Conservation (phyloP, 257 asterid genomes). For the Lycium barbarum region DNA sequence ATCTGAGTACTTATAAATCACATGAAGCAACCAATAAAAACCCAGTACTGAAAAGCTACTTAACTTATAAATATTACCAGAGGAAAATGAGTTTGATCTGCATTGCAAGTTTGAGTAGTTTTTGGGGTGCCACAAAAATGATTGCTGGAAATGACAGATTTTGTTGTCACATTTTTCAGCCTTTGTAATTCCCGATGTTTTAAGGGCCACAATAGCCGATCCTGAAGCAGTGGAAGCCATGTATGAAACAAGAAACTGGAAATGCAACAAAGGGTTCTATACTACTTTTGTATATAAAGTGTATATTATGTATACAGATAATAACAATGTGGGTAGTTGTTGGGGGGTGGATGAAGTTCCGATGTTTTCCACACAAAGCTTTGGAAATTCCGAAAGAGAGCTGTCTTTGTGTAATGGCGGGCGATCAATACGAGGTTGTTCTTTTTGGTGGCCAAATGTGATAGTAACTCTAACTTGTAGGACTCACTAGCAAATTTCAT, state of each 20-base stretch:
- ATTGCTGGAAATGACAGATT: constrained; percentile 42
- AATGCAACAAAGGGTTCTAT: background rate
- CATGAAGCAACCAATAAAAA: background rate
- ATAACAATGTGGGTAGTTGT: background rate
- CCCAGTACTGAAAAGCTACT: background rate
- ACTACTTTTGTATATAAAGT: background rate
- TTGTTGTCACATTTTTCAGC: constrained; percentile 30
- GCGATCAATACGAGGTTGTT: constrained; percentile 35
- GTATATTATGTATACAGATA: background rate
- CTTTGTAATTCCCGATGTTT: constrained; percentile 40
- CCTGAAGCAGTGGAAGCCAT: constrained; percentile 68
- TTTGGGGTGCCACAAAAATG: constrained; percentile 30
- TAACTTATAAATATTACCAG: constrained; percentile 48
- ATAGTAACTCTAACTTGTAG: background rate
- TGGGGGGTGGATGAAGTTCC: background rate
- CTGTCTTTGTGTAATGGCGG: background rate
- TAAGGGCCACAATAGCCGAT: constrained; percentile 58
- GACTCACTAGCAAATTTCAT: background rate
- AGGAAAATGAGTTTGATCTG: constrained; percentile 58
- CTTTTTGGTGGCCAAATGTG: background rate
- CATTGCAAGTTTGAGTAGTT: constrained; percentile 46
- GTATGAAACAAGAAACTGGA: constrained; percentile 29
- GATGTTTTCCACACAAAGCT: background rate
- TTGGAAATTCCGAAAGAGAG: constrained; percentile 34
- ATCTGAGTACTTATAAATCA: background rate